A percentile compares a stretch with the other conserved stretches of the same genome.
These are phyloP conservation scores for Plasmodium gonderi DNA, from an alignment of 169 alveolate species.

Conservation along the genomic window DNA sequence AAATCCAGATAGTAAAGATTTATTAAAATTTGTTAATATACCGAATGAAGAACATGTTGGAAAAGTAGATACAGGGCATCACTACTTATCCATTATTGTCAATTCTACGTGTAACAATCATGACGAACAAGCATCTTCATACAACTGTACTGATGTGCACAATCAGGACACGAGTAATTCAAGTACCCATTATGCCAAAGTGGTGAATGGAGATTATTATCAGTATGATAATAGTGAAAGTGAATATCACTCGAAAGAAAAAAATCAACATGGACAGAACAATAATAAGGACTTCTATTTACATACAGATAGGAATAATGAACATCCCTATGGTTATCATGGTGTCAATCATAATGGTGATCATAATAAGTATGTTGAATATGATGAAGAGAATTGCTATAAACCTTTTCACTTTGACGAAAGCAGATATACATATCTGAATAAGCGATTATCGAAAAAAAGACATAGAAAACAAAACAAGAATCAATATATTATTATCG, in stretches of 20 bases:
- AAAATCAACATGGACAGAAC: too few species aligned
- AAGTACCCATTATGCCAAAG: neutral
- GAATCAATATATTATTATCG: neutral
- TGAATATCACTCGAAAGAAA: neutral
- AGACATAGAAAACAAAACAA: neutral
- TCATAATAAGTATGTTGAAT: neutral
- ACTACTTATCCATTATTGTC: slow-evolving; percentile 76
- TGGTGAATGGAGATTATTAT: neutral
- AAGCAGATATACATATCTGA: neutral
- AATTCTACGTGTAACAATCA: slow-evolving; percentile 74
- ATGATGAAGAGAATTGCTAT: neutral
- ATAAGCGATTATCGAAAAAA: neutral
- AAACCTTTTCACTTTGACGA: neutral
- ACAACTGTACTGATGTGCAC: neutral
- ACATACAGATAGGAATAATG: neutral
- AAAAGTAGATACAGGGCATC: slow-evolving; percentile 79
- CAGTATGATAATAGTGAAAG: neutral
- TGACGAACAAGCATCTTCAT: neutral
- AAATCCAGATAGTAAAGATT: slow-evolving; percentile 80
- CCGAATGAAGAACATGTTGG: slow-evolving; percentile 84
- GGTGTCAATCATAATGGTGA: neutral
- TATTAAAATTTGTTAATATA: slow-evolving; percentile 62
- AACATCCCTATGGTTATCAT: neutral
- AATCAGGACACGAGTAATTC: neutral
- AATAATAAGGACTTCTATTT: too few species aligned